Evolutionary conservation across 2,329 filamentous ascomycete species (phyloP), one percentile per base, ranked within the genome.

Genomic region (Blumeria hordei): DNA sequence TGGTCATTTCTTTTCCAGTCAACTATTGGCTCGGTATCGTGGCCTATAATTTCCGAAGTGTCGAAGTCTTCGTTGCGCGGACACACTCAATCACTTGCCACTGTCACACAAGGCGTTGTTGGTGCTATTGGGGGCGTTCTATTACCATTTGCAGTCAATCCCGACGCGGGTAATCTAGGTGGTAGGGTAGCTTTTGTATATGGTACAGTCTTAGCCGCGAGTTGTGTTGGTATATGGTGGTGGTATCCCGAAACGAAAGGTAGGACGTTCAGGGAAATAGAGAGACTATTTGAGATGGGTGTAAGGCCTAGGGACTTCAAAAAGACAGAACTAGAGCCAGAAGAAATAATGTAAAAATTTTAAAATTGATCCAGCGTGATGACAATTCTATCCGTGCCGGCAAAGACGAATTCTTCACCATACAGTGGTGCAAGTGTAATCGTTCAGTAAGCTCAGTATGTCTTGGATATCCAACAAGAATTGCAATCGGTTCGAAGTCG

Each of bases 161-260:
- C 63, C 12, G 62, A 62, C 36, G 69, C 70, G 3, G 60, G 59
- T 16, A 64, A 69, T 56, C 64, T 64, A 55, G 67, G 47, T 66
- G 69, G 67, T 60, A 65, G 55, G 65, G 67, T 53, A 65, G 70
- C 57, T 2, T 71, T 71, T 50, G 64, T 72, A 21, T 72, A 66
- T 62, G 68, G 66, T 6, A 67, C 64, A 66, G 54, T 69, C 67
- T 59, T 62, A 67, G 41, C 49, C 62, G 3, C 69, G 65, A 53
- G 59, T 66, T 11, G 61, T 62, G 0, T 72, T 68, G 60, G 67
- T 65, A 14, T 68, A 59, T 61, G 67, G 66, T 56, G 67, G 61
- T 77, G 82, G 55, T 62, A 68, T 18, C 69, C 69, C 21, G 71
- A 73, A 62, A 70, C 71, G 0, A 68, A 68, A 16, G 69, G 69